Base-by-base conservation (phyloP, 2,329 filamentous ascomycete genomes). In the Pezicula rhizophila region DNA sequence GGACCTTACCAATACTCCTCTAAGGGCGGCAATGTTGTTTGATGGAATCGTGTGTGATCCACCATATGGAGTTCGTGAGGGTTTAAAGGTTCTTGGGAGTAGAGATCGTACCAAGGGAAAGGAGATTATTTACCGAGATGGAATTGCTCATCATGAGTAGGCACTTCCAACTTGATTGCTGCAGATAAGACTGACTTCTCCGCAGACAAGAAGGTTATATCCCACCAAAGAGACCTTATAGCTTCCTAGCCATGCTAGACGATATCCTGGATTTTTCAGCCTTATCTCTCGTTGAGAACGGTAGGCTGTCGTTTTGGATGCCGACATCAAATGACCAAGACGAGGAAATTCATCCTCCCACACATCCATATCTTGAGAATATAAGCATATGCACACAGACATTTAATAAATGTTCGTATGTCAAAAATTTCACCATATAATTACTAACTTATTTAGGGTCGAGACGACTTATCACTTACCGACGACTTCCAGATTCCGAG, bases 41-140 rank as follows among this genome's bases (percentile, higher is more conserved):
- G 91, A 99, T 66, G 91, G 89, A 4, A 95, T 99, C 51, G 76
- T 97, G 6, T 97, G 91, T 61, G 93, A 99, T 69, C 93, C 93
- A 15, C 93, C 93, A 0, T 99, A 99, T 63, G 93, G 93, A 2
- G 90, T 99, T 5, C 78, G 93, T 42, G 93, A 99, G 67, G 93
- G 93, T 0, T 68, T 97, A 51, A 87, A 87, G 60, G 92, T 99
- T 2, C 74, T 99, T 1, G 93, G 93, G 1, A 78, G 80, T 47
- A 81, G 84, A 53, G 84, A 93, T 58, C 77, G 79, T 0, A 75
- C 75, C 46, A 83, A 79, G 59, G 70, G 71, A 8, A 73, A 73
- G 45, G 74, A 75, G 47, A 70, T 73, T 60, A 73, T 87, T 1
- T 72, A 88, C 26, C 79, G 85, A 49, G 80, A 88, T 61, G 89